These are phyloP conservation scores for Dipteronia sinensis DNA, from an alignment of 345 rosid genomes.

Conservation along the genomic window DNA sequence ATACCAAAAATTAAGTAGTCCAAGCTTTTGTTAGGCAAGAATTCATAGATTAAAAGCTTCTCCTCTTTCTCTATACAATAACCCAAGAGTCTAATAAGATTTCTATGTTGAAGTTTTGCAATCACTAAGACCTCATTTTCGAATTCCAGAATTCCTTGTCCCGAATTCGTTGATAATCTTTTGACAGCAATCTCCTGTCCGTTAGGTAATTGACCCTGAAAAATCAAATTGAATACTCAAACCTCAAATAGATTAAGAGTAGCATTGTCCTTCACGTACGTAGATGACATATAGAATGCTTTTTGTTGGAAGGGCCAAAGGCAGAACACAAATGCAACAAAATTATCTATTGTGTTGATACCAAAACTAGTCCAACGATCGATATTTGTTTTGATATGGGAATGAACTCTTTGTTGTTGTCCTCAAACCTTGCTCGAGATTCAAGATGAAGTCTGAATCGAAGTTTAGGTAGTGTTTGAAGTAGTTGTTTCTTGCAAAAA, in stretches of 20 bases:
- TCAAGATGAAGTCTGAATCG: too few relatives aligned
- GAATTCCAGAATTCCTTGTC: background rate
- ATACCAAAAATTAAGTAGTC: constrained; percentile 16
- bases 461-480: too few relatives aligned
- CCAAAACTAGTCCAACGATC: too few relatives aligned
- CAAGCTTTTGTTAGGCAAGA: constrained; percentile 31
- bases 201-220: background rate
- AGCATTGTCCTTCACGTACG: too few relatives aligned
- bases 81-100: constrained; percentile 27
- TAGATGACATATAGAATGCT: too few relatives aligned
- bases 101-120: constrained; percentile 25
- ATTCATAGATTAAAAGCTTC: constrained; percentile 29
- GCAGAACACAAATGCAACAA: background rate
- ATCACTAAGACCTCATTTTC: constrained; percentile 13
- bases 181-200: background rate
- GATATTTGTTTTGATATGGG: too few relatives aligned
- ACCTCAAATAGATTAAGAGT: background rate
- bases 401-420: too few relatives aligned
- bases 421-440: too few relatives aligned
- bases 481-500: too few relatives aligned
- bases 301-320: background rate
- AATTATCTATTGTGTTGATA: background rate
- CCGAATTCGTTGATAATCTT: background rate
- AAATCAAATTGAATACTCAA: background rate
- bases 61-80: constrained; percentile 27